Evolutionary conservation across 345 rosid species (phyloP), one percentile per base, ranked within the genome.

Genomic region (Brassica juncea): DNA sequence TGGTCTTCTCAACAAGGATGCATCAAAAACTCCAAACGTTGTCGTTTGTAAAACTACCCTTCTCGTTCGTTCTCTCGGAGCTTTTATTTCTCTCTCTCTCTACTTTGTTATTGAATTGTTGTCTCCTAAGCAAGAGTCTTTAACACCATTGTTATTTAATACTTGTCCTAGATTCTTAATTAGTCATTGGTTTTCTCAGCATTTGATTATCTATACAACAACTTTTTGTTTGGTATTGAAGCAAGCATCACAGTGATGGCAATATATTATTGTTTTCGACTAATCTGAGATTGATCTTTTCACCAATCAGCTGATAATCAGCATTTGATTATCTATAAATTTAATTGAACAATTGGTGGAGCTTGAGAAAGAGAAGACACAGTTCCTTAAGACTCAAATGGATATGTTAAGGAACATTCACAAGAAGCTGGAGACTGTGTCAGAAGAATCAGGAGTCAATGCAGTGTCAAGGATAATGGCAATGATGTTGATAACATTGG

Each of bases 361-460:
- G 89, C 81, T 91, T 89, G 94, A 94, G 85, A 91, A 88, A 80
- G 83, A 87, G 65, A 84, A 92, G 86, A 87, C 90, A 90, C 81
- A 84, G 82, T 89, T 87, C 58, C 89, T 72, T 88, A 84, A 84
- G 73, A 79, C 88, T 37, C 94, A 94, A 73, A 19, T 85, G 86
- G 92, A 89, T 84, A 87, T 54, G 68, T 83, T 90, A 0, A 83
- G 82, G 80, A 67, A 82, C 82, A 86, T 78, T 81, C 77, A 70
- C 77, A 70, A 14, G 83, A 76, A 1, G 67, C 61, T 35, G 14
- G 61, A 85, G 81, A 71, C 65, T 9, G 64, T 71, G 39, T 23
- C 23, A 25, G 35, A 39, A n/a, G 8, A 28, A 27, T 12, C 68
- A 76, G 35, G 12, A 69, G 34, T 31, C 61, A 68, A 8, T 37